Percentiles rank a stretch among this genome's conserved stretches.
These are phyloP conservation scores for Brasenia schreberi DNA, from an alignment of 164 flowering plant genomes.

Conservation along the genomic window DNA sequence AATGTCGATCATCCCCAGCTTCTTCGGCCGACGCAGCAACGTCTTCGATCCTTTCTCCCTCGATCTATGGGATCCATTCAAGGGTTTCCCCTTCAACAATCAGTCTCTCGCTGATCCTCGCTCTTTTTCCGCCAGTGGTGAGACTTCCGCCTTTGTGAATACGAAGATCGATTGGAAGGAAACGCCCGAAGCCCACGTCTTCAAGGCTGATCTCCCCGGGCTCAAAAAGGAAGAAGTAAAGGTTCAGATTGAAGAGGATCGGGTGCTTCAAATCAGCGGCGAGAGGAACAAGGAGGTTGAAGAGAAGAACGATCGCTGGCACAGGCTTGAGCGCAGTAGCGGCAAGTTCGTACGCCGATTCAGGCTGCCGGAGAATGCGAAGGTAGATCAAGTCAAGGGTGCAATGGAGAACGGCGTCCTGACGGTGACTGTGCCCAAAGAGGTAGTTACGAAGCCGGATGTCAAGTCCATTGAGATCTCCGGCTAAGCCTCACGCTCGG, in stretches of 20 bases:
- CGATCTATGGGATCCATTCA: slow-evolving; percentile 9
- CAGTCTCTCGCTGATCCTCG: neutral
- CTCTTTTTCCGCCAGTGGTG: neutral
- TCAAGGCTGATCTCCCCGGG: slow-evolving; percentile 32
- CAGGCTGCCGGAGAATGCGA: slow-evolving; percentile 28
- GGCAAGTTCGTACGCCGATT: slow-evolving; percentile 25
- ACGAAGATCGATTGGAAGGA: slow-evolving; percentile 28
- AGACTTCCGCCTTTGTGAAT: slow-evolving; percentile 11
- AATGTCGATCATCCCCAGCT: slow-evolving; percentile 5
- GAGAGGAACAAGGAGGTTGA: slow-evolving; percentile 21
- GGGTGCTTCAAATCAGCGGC: slow-evolving; percentile 24
- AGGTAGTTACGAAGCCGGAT: slow-evolving; percentile 15
- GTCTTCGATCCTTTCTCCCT: slow-evolving; percentile 9
- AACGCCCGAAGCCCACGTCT: slow-evolving; percentile 26
- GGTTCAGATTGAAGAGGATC: slow-evolving; percentile 30
- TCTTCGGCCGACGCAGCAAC: slow-evolving; percentile 6
- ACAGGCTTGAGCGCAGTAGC: slow-evolving; percentile 21
- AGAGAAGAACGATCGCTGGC: slow-evolving; percentile 28
- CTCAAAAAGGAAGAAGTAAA: slow-evolving; percentile 27
- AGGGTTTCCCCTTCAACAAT: slow-evolving; percentile 4
- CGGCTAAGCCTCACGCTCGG: slow-evolving; percentile 6
- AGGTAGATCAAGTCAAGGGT: slow-evolving; percentile 21
- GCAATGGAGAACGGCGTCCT: slow-evolving; percentile 24
- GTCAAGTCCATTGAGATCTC: slow-evolving; percentile 18
- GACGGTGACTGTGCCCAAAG: slow-evolving; percentile 28